Evolutionary conservation across 352 stramenopile genomes (phyloP).

Genomic region (Albugo candida): DNA sequence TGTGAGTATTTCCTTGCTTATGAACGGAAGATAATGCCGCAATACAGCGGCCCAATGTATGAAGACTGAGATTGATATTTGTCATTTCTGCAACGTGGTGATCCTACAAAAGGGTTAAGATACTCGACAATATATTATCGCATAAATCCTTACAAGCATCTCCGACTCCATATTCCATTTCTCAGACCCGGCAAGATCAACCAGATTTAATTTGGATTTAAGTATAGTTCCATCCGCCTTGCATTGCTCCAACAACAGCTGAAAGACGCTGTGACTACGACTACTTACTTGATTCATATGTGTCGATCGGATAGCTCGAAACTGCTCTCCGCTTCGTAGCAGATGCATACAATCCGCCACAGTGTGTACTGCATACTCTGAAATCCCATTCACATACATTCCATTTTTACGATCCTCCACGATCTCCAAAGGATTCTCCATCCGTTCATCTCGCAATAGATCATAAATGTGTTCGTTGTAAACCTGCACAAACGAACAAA

Average conservation of each 20-base stretch:
- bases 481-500: slow-evolving; percentile 78
- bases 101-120: slow-evolving; percentile 29
- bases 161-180: slow-evolving; percentile 80
- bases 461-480: slow-evolving; percentile 88
- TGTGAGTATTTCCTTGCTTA: slow-evolving; percentile 20
- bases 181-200: slow-evolving; percentile 86
- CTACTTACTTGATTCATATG: slow-evolving; percentile 83
- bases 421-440: slow-evolving; percentile 59
- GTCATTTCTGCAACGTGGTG: slow-evolving; percentile 85
- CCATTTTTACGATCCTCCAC: slow-evolving; percentile 69
- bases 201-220: slow-evolving; percentile 87
- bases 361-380: slow-evolving; percentile 73
- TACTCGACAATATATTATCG: slow-evolving; percentile 15
- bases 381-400: slow-evolving; percentile 83
- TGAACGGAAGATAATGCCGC: slow-evolving; percentile 36
- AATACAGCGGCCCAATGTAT: slow-evolving; percentile 81
- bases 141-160: slow-evolving; percentile 30
- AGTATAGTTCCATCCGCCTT: slow-evolving; percentile 45
- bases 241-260: slow-evolving; percentile 63
- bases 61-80: slow-evolving; percentile 87
- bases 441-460: slow-evolving; percentile 61
- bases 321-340: slow-evolving; percentile 63
- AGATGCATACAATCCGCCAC: slow-evolving; percentile 75
- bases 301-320: slow-evolving; percentile 78
- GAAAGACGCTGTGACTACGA: slow-evolving; percentile 80